Conservation (phyloP, 192 early-diverging fungal species). For the Podila epigama region DNA sequence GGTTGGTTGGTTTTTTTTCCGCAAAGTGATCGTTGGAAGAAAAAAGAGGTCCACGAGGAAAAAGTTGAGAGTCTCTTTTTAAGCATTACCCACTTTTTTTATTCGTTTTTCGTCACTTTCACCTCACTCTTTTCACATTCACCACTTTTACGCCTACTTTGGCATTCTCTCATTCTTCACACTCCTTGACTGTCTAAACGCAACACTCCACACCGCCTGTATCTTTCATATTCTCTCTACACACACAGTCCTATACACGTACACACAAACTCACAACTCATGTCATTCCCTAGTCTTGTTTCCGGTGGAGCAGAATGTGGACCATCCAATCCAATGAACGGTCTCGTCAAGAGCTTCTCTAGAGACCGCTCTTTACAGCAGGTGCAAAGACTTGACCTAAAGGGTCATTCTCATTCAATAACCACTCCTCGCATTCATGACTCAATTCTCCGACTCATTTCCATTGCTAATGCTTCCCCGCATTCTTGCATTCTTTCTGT, state of each 20-base stretch:
- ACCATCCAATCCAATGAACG: conserved; percentile 76
- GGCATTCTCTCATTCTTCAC: no score
- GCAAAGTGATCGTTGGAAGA: no score
- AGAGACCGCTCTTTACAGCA: conserved; percentile 82
- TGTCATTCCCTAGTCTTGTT: conserved; percentile 67
- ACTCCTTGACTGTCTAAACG: no score
- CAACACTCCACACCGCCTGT: not conserved
- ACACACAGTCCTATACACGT: no score
- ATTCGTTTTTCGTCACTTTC: no score
- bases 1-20: no score
- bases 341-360: conserved; percentile 83
- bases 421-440: conserved; percentile 1
- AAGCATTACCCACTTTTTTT: no score
- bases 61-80: no score
- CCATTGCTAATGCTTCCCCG: conserved; percentile 34
- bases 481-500: conserved; percentile 27
- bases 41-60: no score
- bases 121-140: no score
- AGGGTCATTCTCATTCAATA: not conserved
- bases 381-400: conserved; percentile 52
- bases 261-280: conserved; percentile 12
- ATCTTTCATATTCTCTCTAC: not conserved
- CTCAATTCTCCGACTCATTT: not conserved
- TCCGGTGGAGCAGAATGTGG: conserved; percentile 75
- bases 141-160: no score